Conservation (phyloP, 495 filamentous ascomycete genomes). For the Penicillium roqueforti region DNA sequence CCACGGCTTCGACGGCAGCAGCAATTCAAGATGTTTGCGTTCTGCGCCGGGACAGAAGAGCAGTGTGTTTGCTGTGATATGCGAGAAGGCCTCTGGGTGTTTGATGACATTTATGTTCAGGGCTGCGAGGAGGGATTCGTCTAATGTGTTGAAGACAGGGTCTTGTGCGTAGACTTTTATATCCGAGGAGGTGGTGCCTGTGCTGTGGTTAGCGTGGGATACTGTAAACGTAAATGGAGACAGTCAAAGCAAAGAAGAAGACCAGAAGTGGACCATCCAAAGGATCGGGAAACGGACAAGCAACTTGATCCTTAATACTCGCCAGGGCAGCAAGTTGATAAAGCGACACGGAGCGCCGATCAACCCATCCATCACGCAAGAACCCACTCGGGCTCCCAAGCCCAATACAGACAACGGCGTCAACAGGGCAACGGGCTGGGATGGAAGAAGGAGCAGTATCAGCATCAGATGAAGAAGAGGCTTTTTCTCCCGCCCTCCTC, state of each 20-base stretch:
- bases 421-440: neutral
- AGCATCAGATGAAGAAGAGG: neutral
- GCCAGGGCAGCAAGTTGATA: conserved; percentile 62
- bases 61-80: conserved; percentile 50
- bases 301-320: conserved; percentile 40
- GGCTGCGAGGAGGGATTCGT: conserved; percentile 52
- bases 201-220: neutral
- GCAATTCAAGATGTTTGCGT: conserved; percentile 31
- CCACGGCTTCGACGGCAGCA: conserved; percentile 29
- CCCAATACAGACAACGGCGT: conserved; percentile 48
- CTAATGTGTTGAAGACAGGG: conserved; percentile 60
- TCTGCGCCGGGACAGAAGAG: conserved; percentile 58
- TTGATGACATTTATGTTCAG: conserved; percentile 53
- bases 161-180: conserved; percentile 59
- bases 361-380: conserved; percentile 44
- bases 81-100: conserved; percentile 52
- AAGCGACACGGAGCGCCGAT: conserved; percentile 40
- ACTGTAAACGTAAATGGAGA: neutral
- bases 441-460: neutral
- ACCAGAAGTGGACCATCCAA: neutral
- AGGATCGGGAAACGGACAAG: conserved; percentile 8
- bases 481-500: conserved; percentile 3
- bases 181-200: neutral
- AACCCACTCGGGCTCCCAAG: conserved; percentile 51
- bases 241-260: neutral